Evolutionary conservation across 805 yeast genomes (phyloP).

Genomic region (Nakazawaea wickerhamii): DNA sequence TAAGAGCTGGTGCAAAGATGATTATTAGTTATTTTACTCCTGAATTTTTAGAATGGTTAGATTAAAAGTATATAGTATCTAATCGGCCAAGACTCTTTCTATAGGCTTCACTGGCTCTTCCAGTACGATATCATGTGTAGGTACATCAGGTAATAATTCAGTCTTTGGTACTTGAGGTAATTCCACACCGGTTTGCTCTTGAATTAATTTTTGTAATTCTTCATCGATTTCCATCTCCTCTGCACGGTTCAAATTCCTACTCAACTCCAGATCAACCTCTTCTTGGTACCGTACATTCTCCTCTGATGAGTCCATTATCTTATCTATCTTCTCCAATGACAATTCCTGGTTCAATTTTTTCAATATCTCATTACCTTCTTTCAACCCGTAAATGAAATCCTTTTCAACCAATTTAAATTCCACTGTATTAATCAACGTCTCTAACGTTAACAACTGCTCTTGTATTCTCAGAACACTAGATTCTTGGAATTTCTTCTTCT

Average conservation of each 20-base stretch:
- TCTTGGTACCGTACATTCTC: conserved; percentile 79
- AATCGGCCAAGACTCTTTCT: too few relatives aligned
- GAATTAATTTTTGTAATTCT: conserved; percentile 48
- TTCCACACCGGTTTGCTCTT: conserved; percentile 30
- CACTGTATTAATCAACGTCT: conserved; percentile 69
- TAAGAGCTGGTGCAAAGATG: conserved; percentile 93
- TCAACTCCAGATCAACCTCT: conserved; percentile 55
- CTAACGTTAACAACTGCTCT: conserved; percentile 74
- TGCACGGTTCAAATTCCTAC: conserved; percentile 33
- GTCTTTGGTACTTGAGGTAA: conserved; percentile 17
- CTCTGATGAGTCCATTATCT: conserved; percentile 74
- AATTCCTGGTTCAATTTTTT: conserved; percentile 73
- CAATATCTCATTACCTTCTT: conserved; percentile 75
- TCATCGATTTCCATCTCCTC: conserved; percentile 63
- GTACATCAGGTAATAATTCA: conserved; percentile 16
- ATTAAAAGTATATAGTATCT: conserved; percentile 17
- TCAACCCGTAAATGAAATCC: conserved; percentile 75
- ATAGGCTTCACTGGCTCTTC: conserved; percentile 17
- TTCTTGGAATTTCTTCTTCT: conserved; percentile 79
- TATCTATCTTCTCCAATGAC: conserved; percentile 73
- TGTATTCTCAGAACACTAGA: conserved; percentile 64
- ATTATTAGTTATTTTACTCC: conserved; percentile 93
- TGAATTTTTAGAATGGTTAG: conserved; percentile 90
- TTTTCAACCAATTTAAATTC: conserved; percentile 88
- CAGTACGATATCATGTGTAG: conserved; percentile 16